Evolutionary conservation across 768 basidiomycete species (phyloP), one percentile per base, ranked within the genome.

Genomic region (Rhodosporidiobolus odoratus): DNA sequence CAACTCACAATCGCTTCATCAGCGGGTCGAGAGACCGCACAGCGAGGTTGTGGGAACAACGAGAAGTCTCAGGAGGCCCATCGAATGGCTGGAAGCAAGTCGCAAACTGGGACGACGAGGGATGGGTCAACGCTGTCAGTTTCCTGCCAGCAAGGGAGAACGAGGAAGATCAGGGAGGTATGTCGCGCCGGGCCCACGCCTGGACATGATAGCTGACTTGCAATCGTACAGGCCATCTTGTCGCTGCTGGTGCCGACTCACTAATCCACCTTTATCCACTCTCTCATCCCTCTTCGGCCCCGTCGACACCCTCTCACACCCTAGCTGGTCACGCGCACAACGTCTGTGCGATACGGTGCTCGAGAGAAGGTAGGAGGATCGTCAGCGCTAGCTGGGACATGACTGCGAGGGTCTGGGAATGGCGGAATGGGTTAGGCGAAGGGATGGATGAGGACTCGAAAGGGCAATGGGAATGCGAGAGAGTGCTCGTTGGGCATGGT

Each of bases 241-340:
- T 90, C 9, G 87, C 90, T 15, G 93, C 91, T 19, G 91, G 91
- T 0, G 89, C 92, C 79, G 93, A 95, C 76, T 85, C 87, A 17
- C 84, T 92, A 37, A 85, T 97, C 80, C 91, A 92, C 73, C 82
- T 94, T 21, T 97, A 89, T 77, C 82, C 86, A 45, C 83, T 92
- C 50, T 79, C 80, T 25, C 79, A 84, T 34, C 35, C 45, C 0
- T 3, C 84, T 34, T 53, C 38, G 95, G 94, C 38, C 95, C n/a
- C n/a, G n/a, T n/a, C n/a, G n/a, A n/a, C n/a, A n/a, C n/a, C n/a
- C n/a, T n/a, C n/a, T n/a, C n/a, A n/a, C n/a, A n/a, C n/a, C n/a
- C n/a, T n/a, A n/a, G n/a, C n/a, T n/a, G n/a, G n/a, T n/a, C n/a
- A 98, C 79, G 84, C 86, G 16, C 87, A 89, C 61, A 97, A 97